phyloP scores from a whole-genome alignment of 345 rosid genomes.

The Microthlaspi erraticum region DNA sequence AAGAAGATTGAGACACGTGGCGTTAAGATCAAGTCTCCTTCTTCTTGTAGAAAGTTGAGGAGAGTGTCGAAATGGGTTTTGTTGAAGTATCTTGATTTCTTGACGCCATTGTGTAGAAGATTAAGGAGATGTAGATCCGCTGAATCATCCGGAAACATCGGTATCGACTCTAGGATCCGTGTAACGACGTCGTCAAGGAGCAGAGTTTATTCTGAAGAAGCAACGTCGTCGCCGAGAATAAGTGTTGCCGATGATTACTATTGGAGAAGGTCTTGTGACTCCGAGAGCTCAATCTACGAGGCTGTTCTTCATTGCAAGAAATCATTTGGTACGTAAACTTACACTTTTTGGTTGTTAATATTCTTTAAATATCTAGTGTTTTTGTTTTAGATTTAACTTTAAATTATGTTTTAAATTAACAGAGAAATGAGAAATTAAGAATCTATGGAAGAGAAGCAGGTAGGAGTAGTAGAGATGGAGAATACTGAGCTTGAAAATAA shows the following conservation, averaged over 20 bases:
- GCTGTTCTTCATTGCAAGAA: conserved; percentile 97
- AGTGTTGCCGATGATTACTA: conserved; percentile 62
- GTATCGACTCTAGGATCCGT: conserved; percentile 39
- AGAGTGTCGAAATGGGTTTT: conserved; percentile 60
- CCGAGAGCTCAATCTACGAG: conserved; percentile 88
- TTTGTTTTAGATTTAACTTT: no score
- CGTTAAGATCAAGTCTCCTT: conserved; percentile 37
- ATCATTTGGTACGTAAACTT: conserved; percentile 60
- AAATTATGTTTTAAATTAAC: not conserved
- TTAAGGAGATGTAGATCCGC: conserved; percentile 56
- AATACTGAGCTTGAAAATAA: conserved; percentile 37
- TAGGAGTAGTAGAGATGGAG: conserved; percentile 39
- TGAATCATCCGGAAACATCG: conserved; percentile 46
- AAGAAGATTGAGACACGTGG: conserved; percentile 27
- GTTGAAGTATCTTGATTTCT: conserved; percentile 71
- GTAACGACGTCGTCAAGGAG: conserved; percentile 40
- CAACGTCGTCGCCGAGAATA: conserved; percentile 68
- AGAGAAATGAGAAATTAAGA: conserved; percentile 35
- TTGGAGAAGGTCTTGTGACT: conserved; percentile 81
- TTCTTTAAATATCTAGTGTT: no score
- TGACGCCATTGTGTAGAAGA: conserved; percentile 68
- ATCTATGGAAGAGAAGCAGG: conserved; percentile 35
- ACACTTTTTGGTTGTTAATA: no score
- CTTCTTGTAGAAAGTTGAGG: conserved; percentile 56
- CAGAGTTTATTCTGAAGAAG: conserved; percentile 59